Evolutionary conservation across 371 early-diverging fungal genomes (phyloP).

Genomic region (Entomophthora muscae): DNA sequence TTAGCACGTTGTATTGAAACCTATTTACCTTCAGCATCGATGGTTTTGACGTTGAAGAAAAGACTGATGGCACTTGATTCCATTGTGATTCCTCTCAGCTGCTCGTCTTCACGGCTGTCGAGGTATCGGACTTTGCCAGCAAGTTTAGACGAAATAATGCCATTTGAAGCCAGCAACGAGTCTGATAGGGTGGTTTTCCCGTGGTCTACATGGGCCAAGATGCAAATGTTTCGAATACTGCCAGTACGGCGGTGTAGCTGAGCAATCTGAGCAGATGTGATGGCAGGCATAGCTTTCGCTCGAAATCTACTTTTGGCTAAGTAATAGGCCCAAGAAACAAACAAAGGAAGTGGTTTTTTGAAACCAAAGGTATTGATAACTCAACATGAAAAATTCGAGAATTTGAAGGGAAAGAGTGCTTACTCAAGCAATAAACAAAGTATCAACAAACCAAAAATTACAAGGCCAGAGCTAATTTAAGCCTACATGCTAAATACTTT

Average conservation of each 20-base stretch:
- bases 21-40: background rate
- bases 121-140: slow-evolving; percentile 98
- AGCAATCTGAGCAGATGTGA: background rate
- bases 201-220: slow-evolving; percentile 96
- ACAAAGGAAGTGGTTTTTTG: too few relatives aligned
- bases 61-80: slow-evolving; percentile 93
- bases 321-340: too few relatives aligned
- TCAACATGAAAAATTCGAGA: too few relatives aligned
- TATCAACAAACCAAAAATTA: too few relatives aligned
- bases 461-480: too few relatives aligned
- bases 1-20: background rate
- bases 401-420: too few relatives aligned
- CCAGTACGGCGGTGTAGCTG: slow-evolving; percentile 36
- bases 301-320: too few relatives aligned
- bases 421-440: too few relatives aligned
- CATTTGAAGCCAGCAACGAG: slow-evolving; percentile 89
- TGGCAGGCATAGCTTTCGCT: background rate
- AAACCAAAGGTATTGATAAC: too few relatives aligned
- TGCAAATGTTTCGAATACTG: slow-evolving; percentile 87
- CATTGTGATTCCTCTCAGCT: slow-evolving; percentile 99
- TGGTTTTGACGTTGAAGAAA: slow-evolving; percentile 45
- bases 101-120: slow-evolving; percentile 98
- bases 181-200: slow-evolving; percentile 99
- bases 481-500: too few relatives aligned
- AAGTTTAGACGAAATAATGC: slow-evolving; percentile 88